phyloP scores from a whole-genome alignment of 2,329 filamentous ascomycete genomes.

The Exophiala oligosperma region DNA sequence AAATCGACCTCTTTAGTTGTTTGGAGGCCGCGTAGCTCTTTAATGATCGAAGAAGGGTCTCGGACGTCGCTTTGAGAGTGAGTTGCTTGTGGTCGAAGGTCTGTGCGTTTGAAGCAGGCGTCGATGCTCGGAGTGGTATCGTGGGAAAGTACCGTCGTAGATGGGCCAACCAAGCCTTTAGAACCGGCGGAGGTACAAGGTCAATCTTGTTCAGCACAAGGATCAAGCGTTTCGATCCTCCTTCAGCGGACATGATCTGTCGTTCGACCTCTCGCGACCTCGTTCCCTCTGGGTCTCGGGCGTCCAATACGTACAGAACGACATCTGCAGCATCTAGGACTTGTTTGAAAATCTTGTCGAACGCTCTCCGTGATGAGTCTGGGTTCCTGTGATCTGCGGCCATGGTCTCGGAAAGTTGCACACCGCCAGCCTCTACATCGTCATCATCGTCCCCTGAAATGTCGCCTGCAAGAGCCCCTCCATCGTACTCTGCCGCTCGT shows the following conservation, averaged over 20 bases:
- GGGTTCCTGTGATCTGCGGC: constrained; percentile 32
- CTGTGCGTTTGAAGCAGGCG: constrained; percentile 78
- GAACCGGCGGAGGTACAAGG: constrained; percentile 75
- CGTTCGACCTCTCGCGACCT: constrained; percentile 88
- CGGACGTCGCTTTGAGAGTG: constrained; percentile 81
- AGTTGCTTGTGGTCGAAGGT: constrained; percentile 91
- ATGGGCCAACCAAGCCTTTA: constrained; percentile 81
- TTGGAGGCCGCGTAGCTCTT: constrained; percentile 84
- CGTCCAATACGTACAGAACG: constrained; percentile 90
- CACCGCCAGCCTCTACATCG: constrained; percentile 48
- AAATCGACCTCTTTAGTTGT: constrained; percentile 84
- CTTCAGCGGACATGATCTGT: constrained; percentile 83
- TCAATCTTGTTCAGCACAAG: constrained; percentile 96
- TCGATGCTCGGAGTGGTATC: constrained; percentile 81
- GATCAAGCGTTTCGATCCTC: constrained; percentile 81
- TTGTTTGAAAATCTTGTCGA: constrained; percentile 94
- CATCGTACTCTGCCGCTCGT: constrained; percentile 73
- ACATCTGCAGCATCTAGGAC: constrained; percentile 89
- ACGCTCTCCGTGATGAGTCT: constrained; percentile 77
- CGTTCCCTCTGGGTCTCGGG: constrained; percentile 85
- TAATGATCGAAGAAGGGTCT: constrained; percentile 81
- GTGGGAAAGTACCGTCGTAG: constrained; percentile 89
- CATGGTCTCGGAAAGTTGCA: constrained; percentile 32
- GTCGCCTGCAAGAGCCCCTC: constrained; percentile 61
- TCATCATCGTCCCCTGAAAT: constrained; percentile 53